Percentiles rank a stretch among this genome's conserved stretches.
Conservation (phyloP, 371 early-diverging fungal species). For the Actinomortierella wolfii region DNA sequence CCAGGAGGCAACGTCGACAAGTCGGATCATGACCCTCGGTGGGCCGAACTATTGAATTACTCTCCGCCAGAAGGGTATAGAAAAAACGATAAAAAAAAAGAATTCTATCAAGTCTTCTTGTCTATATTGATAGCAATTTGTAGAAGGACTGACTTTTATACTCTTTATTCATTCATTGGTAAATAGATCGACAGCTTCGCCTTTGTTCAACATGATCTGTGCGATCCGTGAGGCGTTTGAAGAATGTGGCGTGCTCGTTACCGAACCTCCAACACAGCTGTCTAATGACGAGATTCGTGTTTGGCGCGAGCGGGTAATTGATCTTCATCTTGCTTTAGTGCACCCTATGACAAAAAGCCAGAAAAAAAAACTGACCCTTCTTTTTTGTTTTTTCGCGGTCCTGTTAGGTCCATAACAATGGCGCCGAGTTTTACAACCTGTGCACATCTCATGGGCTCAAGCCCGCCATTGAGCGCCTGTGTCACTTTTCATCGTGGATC, state of each 20-base stretch:
- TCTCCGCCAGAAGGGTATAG: constrained; percentile 9
- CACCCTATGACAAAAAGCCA: background rate
- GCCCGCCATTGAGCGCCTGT: constrained; percentile 54
- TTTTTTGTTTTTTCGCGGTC: background rate
- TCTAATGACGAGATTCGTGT: constrained; percentile 34
- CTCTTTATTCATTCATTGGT: background rate
- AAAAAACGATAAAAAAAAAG: constrained; percentile 1
- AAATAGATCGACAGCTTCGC: constrained; percentile 12
- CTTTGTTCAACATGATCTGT: constrained; percentile 57
- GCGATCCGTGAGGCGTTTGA: constrained; percentile 86
- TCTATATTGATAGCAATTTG: too few relatives aligned
- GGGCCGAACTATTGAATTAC: constrained; percentile 38
- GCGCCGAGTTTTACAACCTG: constrained; percentile 55
- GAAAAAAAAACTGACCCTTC: background rate
- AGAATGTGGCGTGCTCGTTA: constrained; percentile 74
- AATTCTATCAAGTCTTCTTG: background rate
- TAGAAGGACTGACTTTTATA: too few relatives aligned
- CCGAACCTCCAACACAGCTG: constrained; percentile 50
- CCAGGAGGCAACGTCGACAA: constrained; percentile 69
- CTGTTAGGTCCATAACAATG: constrained; percentile 51
- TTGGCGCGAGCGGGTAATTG: constrained; percentile 55
- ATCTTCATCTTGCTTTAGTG: too few relatives aligned
- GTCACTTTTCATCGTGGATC: constrained; percentile 78
- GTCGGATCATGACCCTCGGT: constrained; percentile 52
- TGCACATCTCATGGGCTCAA: constrained; percentile 51